Evolutionary conservation across 345 rosid species (phyloP).

Genomic region (Lepidium sativum): DNA sequence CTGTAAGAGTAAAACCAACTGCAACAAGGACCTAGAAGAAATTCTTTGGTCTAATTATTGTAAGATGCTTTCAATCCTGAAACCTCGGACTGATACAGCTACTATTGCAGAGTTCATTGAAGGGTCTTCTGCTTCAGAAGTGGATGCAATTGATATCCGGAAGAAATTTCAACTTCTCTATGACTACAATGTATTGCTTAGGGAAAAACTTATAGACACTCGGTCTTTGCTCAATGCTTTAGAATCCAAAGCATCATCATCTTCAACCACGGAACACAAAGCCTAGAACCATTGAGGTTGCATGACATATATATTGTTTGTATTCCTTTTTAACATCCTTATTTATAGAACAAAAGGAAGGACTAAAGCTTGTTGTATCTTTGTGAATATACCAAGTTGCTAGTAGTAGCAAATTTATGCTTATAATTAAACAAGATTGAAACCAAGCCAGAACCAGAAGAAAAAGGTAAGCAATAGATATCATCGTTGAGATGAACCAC

Average conservation of each 20-base stretch:
- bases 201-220: conserved; percentile 54
- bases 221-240: conserved; percentile 43
- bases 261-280: conserved; percentile 10
- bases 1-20: background rate
- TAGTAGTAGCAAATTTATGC: conserved; percentile 3
- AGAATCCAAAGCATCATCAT: conserved; percentile 26
- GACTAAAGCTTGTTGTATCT: conserved; percentile 15
- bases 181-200: conserved; percentile 65
- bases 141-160: conserved; percentile 53
- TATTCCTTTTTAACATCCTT: conserved; percentile 8
- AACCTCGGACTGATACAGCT: background rate
- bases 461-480: background rate
- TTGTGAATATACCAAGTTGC: conserved; percentile 22
- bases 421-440: background rate
- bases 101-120: conserved; percentile 44
- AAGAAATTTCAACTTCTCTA: conserved; percentile 50
- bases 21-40: background rate
- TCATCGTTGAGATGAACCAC: background rate
- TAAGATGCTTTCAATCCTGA: background rate
- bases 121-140: conserved; percentile 38
- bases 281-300: background rate
- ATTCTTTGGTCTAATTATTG: background rate
- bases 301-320: too few relatives aligned
- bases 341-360: conserved; percentile 5
- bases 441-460: background rate